A percentile compares a stretch with the other conserved stretches of the same genome.
Conservation (phyloP, 169 alveolate species). For the Eimeria necatrix region DNA sequence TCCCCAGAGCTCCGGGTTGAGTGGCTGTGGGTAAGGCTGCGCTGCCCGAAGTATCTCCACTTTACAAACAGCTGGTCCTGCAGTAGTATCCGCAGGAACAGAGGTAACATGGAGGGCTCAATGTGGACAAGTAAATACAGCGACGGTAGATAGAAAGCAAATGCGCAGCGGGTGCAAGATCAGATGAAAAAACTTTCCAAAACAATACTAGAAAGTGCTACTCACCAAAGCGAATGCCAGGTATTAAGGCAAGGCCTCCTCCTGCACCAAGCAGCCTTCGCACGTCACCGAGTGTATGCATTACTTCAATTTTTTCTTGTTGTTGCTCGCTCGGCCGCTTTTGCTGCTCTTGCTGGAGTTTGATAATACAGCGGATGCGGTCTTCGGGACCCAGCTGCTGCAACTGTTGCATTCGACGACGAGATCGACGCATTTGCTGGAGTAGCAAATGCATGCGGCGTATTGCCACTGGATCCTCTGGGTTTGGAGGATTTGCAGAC, state of each 20-base stretch:
- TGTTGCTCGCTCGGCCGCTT: background rate
- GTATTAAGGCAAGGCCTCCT: constrained; percentile 49
- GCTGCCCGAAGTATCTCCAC: constrained; percentile 51
- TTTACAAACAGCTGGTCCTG: constrained; percentile 53
- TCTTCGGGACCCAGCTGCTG: constrained; percentile 41
- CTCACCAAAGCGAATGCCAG: constrained; percentile 42
- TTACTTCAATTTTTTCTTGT: background rate
- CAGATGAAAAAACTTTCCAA: background rate
- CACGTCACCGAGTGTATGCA: constrained; percentile 2
- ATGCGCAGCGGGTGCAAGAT: background rate
- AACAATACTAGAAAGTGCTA: too few relatives aligned
- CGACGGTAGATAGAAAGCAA: background rate
- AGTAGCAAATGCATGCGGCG: constrained; percentile 57
- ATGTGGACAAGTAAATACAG: background rate
- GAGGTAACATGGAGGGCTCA: constrained; percentile 3
- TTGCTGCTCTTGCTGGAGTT: constrained; percentile 19
- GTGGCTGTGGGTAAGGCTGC: constrained; percentile 71
- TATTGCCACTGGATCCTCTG: constrained; percentile 27
- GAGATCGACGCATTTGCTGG: constrained; percentile 60
- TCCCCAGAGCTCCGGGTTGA: constrained; percentile 20
- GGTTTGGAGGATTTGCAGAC: constrained; percentile 41
- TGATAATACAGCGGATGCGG: background rate
- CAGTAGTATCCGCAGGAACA: background rate
- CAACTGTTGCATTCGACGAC: constrained; percentile 48
- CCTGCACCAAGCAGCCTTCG: constrained; percentile 29